These are phyloP conservation scores for Chlorociboria aeruginascens DNA, from an alignment of 495 filamentous ascomycete genomes.

Conservation along the genomic window DNA sequence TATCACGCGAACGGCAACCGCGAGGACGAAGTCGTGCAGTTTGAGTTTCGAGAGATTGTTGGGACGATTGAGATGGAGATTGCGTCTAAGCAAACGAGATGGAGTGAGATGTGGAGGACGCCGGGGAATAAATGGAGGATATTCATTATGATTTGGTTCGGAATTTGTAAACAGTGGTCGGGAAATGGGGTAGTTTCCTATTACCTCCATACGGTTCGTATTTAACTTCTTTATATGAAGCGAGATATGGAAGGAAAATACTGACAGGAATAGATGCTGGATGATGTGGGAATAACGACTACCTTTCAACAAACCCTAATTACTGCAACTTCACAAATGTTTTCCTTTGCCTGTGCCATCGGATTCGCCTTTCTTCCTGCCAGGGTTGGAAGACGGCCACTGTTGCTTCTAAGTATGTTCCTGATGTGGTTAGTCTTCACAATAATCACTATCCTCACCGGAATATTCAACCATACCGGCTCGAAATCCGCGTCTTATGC, in stretches of 20 bases:
- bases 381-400: slow-evolving; percentile 2
- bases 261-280: slow-evolving; percentile 1
- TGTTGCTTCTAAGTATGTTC: neutral
- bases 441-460: neutral
- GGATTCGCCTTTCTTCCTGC: slow-evolving; percentile 4
- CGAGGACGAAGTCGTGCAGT: slow-evolving; percentile 23
- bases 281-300: slow-evolving; percentile 22
- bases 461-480: neutral
- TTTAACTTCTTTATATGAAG: neutral
- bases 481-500: slow-evolving; percentile 1
- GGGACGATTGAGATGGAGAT: slow-evolving; percentile 38
- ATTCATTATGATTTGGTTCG: slow-evolving; percentile 5
- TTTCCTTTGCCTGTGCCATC: slow-evolving; percentile 1
- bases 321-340: slow-evolving; percentile 4
- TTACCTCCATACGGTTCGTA: slow-evolving; percentile 13
- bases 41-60: slow-evolving; percentile 24
- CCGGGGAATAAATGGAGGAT: slow-evolving; percentile 16
- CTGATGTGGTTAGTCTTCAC: slow-evolving; percentile 6
- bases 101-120: slow-evolving; percentile 19
- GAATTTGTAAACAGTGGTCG: slow-evolving; percentile 18
- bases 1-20: slow-evolving; percentile 28
- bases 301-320: slow-evolving; percentile 26
- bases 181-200: slow-evolving; percentile 19
- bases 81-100: slow-evolving; percentile 25
- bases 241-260: neutral